Base-by-base conservation (phyloP, 108 stramenopile genomes). In the Cyclotella atomus region DNA sequence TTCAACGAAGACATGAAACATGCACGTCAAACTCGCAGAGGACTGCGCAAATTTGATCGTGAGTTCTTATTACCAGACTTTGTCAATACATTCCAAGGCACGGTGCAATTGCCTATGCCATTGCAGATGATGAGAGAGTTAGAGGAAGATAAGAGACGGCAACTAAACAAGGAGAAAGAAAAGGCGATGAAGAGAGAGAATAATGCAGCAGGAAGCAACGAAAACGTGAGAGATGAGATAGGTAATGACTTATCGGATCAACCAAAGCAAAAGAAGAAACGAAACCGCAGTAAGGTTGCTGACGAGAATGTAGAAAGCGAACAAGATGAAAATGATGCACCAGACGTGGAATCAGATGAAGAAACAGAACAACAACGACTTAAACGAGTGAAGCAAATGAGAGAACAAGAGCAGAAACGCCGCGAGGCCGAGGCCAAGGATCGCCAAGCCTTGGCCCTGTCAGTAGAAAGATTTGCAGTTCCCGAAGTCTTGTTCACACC, bases 401-500 rank as follows among this genome's bases (percentile, higher is more conserved):
- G 87, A 36, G 79, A 82, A 52, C 84, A 84, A 66, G 89, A 91
- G 70, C 87, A 90, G 54, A 84, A 77, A 41, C 80, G 83, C 41
- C 78, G 81, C 16, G 76, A 81, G 53, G 70, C 82, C 35, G 71
- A 82, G 52, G 85, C 89, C 27, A 79, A 63, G 10, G 93, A 95
- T 70, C 84, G 87, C 12, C 95, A 95, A 78, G 84, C 88, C 10
- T 60, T 97, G 20, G 63, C 71, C 19, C 60, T 97, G 27, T 95
- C 94, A 12, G 89, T 89, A 23, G 98, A 98, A 76, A 83, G 98
- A 12, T 97, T 98, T 77, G 76, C 87, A 44, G 83, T 97, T 25
- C 98, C 97, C 0, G 98, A 98, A 84, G 81, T 96, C 1, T 68
- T 98, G 29, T 98, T 97, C 79, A 87, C 88, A 27, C 98, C 98